Conservation (phyloP, 1,284 basidiomycete species). For the Hemileia vastatrix region DNA sequence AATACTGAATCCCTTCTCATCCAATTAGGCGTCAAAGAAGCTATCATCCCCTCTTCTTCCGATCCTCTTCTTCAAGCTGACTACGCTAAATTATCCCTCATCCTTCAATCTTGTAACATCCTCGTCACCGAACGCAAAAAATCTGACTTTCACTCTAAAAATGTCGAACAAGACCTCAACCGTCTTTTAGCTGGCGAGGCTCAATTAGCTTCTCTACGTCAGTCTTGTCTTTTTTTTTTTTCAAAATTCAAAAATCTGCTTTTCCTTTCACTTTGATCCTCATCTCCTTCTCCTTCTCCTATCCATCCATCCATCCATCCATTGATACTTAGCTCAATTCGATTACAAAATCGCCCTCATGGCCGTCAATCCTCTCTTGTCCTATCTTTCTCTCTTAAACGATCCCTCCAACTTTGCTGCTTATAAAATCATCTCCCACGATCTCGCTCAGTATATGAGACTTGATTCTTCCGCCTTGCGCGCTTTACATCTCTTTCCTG, state of each 20-base stretch:
- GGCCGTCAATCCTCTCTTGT: constrained; percentile 68
- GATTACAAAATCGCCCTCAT: constrained; percentile 67
- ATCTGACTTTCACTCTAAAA: constrained; percentile 72
- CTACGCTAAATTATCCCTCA: constrained; percentile 51
- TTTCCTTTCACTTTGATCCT: not conserved
- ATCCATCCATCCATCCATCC: constrained; percentile 4
- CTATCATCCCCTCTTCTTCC: constrained; percentile 53
- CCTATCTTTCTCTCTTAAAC: constrained; percentile 71
- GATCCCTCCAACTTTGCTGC: constrained; percentile 72
- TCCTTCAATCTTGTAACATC: constrained; percentile 76
- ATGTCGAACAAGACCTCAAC: constrained; percentile 72
- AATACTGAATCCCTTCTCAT: constrained; percentile 71
- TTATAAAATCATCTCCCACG: constrained; percentile 74
- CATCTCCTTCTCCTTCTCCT: not conserved
- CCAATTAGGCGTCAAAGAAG: constrained; percentile 94
- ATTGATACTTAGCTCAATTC: constrained; percentile 57
- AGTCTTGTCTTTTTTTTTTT: constrained; percentile 42
- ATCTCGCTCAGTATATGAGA: constrained; percentile 88
- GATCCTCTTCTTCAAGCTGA: constrained; percentile 68
- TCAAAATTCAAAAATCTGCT: too few species aligned
- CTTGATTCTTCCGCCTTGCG: constrained; percentile 88
- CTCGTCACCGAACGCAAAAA: constrained; percentile 80
- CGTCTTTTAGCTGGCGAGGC: constrained; percentile 57
- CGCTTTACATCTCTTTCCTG: constrained; percentile 77
- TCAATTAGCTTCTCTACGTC: constrained; percentile 49